Evolutionary conservation across 495 filamentous ascomycete genomes (phyloP).

Genomic region (Amniculicola lignicola): DNA sequence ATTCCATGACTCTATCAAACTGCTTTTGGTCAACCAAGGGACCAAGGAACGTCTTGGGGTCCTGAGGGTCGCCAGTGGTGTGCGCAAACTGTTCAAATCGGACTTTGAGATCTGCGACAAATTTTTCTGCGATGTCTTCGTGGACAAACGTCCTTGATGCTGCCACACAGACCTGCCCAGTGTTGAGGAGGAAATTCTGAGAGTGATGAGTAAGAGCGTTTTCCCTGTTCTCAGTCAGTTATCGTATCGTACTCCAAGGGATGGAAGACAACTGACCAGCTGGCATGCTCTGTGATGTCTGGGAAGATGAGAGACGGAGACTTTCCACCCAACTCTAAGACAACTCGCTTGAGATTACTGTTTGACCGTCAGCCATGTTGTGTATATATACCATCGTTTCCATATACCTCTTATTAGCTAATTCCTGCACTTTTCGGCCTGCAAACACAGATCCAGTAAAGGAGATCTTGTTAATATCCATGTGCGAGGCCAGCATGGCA

Average conservation of each 20-base stretch:
- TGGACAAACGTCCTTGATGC: constrained; percentile 38
- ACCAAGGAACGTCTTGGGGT: constrained; percentile 37
- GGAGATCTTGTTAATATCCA: constrained; percentile 41
- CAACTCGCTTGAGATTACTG: constrained; percentile 40
- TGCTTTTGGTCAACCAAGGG: constrained; percentile 41
- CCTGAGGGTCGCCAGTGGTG: constrained; percentile 32
- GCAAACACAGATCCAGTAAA: constrained; percentile 39
- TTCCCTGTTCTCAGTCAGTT: constrained; percentile 41
- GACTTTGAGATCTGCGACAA: constrained; percentile 38
- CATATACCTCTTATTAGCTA: constrained; percentile 34
- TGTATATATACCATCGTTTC: too few species aligned
- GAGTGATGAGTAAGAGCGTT: constrained; percentile 34
- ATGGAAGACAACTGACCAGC: too few species aligned
- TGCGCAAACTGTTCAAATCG: constrained; percentile 33
- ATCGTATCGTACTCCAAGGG: too few species aligned
- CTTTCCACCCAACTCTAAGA: constrained; percentile 43
- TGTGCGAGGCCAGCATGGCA: constrained; percentile 38
- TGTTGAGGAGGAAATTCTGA: constrained; percentile 36
- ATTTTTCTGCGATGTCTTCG: constrained; percentile 37
- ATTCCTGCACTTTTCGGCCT: constrained; percentile 38
- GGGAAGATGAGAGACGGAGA: constrained; percentile 40
- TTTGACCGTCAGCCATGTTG: background rate
- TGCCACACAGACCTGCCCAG: constrained; percentile 29
- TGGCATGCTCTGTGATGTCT: too few species aligned
- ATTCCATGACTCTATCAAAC: constrained; percentile 40